phyloP scores from a whole-genome alignment of 208 protist genomes.

The Trypanosoma lewisi region DNA sequence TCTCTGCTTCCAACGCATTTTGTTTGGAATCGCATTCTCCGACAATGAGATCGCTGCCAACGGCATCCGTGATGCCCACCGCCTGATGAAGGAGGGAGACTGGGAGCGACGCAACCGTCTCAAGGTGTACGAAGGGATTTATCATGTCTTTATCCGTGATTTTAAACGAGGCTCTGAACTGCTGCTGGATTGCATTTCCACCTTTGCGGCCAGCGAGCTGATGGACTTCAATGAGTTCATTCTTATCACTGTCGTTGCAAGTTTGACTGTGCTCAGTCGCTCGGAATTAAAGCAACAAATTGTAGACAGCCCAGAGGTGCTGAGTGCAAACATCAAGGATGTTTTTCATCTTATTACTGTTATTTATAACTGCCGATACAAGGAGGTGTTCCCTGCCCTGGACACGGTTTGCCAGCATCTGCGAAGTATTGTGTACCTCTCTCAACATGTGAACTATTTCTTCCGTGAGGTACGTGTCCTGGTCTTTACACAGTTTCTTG shows the following conservation, averaged over 20 bases:
- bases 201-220: constrained; percentile 97
- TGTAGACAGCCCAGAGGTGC: constrained; percentile 89
- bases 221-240: constrained; percentile 94
- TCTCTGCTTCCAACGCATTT: constrained; percentile 94
- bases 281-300: constrained; percentile 88
- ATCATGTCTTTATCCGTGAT: constrained; percentile 93
- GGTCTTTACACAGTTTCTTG: constrained; percentile 98
- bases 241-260: constrained; percentile 92
- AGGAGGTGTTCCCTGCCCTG: constrained; percentile 90
- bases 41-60: constrained; percentile 90
- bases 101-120: constrained; percentile 99
- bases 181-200: constrained; percentile 96
- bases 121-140: constrained; percentile 98
- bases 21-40: constrained; percentile 95
- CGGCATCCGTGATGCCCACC: constrained; percentile 89
- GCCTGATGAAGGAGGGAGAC: constrained; percentile 97
- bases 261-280: constrained; percentile 87
- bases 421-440: constrained; percentile 90
- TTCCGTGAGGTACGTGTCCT: constrained; percentile 96
- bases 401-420: constrained; percentile 91
- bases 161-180: constrained; percentile 93
- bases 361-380: constrained; percentile 97
- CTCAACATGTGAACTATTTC: constrained; percentile 94
- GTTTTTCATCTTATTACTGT: constrained; percentile 86
- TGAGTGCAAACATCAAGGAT: constrained; percentile 88